Evolutionary conservation across 257 asterid species (phyloP), one percentile per base, ranked within the genome.

Genomic region (Lycium barbarum): DNA sequence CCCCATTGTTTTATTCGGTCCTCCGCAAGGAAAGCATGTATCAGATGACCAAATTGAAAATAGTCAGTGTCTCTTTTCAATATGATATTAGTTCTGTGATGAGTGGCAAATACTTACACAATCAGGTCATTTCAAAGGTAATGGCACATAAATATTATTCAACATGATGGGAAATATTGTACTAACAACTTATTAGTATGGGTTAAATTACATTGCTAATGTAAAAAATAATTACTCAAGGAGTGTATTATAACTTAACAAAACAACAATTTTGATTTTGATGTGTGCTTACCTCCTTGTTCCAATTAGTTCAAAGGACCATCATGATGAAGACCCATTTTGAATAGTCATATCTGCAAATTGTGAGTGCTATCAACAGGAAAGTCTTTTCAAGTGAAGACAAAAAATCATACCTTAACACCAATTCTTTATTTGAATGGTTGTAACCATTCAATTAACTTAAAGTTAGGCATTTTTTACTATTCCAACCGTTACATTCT

Each of bases 1-100:
- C 92, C 91, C 95, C 94, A 93, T 61, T 12, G 40, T 83, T 59
- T 88, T 87, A 92, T 86, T 81, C 97, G 91, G 71, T 82, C 84
- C 71, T 86, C 86, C 4, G 91, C 93, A 47, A 49, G 85, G 57
- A 87, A 84, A 38, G 93, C 93, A 94, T 91, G n/a, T 11, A 62
- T 10, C n/a, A 3, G 5, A 78, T 76, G 20, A 14, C 15, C 36
- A 4, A 22, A 18, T 15, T 58, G 26, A 58, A 38, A 58, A 58
- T 12, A 11, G 49, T 80, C 14, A 57, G 11, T 38, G 74, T 36
- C 33, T 26, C 33, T 45, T 45, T 45, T 2, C 51, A 45, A 45
- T 45, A 45, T 45, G 51, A 45, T 7, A 45, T 45, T 45, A 5
- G 7, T 26, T 61, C 17, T 12, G 13, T 54, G 6, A 59, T 59